These are phyloP conservation scores for Plasmodium relictum DNA, from an alignment of 169 alveolate species.

Conservation along the genomic window DNA sequence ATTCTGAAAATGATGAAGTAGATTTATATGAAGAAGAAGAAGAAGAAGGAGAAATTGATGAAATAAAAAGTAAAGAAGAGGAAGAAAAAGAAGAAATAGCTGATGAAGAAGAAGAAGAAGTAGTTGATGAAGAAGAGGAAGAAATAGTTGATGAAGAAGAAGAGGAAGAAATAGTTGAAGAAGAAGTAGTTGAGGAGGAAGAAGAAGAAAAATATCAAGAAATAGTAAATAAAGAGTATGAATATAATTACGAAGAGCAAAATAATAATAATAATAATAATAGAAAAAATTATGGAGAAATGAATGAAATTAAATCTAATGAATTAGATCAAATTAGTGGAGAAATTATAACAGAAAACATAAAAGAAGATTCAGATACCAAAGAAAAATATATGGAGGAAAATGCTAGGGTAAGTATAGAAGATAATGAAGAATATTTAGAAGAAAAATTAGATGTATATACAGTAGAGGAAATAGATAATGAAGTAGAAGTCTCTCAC, in stretches of 20 bases:
- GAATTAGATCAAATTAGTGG: background rate
- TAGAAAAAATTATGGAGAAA: constrained; percentile 5
- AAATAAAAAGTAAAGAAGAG: constrained; percentile 8
- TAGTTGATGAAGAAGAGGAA: constrained; percentile 4
- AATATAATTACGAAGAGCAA: constrained; percentile 5
- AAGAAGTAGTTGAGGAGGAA: constrained; percentile 8
- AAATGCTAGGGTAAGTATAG: background rate
- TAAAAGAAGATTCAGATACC: background rate
- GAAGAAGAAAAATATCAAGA: constrained; percentile 29
- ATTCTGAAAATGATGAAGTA: constrained; percentile 22
- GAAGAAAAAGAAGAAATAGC: constrained; percentile 1
- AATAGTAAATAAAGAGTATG: constrained; percentile 1
- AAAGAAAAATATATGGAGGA: background rate
- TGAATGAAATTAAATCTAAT: background rate
- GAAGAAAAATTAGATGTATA: constrained; percentile 75
- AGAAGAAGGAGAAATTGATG: background rate
- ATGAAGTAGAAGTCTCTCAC: constrained; percentile 83
- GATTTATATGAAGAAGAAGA: constrained; percentile 16
- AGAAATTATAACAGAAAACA: background rate
- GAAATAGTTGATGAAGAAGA: background rate
- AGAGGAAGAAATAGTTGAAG: background rate
- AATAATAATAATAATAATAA: background rate
- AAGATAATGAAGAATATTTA: constrained; percentile 45
- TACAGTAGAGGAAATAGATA: constrained; percentile 77
- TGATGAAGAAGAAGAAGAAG: background rate